A percentile compares a stretch with the other conserved stretches of the same genome.
These are phyloP conservation scores for Mycena latifolia DNA, from an alignment of 768 basidiomycete genomes.

Conservation along the genomic window DNA sequence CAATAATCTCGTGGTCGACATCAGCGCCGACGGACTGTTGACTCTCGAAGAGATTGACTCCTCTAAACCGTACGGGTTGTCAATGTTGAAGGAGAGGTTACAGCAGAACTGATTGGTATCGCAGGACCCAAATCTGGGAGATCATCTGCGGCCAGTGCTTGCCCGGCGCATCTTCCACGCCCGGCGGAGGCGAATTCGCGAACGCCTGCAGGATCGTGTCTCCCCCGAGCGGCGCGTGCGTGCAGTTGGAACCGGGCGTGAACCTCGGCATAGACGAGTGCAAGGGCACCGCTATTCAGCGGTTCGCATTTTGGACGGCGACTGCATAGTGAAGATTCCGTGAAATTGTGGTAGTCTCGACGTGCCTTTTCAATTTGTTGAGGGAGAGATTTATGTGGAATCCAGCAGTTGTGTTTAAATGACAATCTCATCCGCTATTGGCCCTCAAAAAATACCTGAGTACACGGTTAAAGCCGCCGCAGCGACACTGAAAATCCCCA, in stretches of 20 bases:
- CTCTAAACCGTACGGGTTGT: constrained; percentile 4
- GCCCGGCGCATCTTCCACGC: constrained; percentile 14
- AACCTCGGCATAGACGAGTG: background rate
- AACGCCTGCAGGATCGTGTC: constrained; percentile 16
- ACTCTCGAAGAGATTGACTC: constrained; percentile 4
- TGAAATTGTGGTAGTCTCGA: too few relatives aligned
- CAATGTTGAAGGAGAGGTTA: too few relatives aligned
- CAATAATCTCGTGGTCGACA: constrained; percentile 21
- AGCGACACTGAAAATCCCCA: too few relatives aligned
- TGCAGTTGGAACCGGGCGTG: background rate
- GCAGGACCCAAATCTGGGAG: constrained; percentile 22
- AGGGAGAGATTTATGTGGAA: too few relatives aligned
- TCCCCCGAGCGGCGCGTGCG: constrained; percentile 11
- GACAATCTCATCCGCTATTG: too few relatives aligned
- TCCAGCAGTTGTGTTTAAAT: too few relatives aligned
- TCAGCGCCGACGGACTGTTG: constrained; percentile 1
- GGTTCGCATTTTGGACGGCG: constrained; percentile 25
- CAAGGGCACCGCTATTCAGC: background rate
- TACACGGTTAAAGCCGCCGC: too few relatives aligned
- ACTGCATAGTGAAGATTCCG: constrained; percentile 3
- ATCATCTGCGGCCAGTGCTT: constrained; percentile 20
- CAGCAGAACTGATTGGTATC: background rate
- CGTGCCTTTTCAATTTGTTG: too few relatives aligned
- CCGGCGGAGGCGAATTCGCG: constrained; percentile 23
- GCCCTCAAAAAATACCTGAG: too few relatives aligned